These are phyloP conservation scores for Dactylellina sp. DNA, from an alignment of 2,329 filamentous ascomycete genomes.

Conservation along the genomic window DNA sequence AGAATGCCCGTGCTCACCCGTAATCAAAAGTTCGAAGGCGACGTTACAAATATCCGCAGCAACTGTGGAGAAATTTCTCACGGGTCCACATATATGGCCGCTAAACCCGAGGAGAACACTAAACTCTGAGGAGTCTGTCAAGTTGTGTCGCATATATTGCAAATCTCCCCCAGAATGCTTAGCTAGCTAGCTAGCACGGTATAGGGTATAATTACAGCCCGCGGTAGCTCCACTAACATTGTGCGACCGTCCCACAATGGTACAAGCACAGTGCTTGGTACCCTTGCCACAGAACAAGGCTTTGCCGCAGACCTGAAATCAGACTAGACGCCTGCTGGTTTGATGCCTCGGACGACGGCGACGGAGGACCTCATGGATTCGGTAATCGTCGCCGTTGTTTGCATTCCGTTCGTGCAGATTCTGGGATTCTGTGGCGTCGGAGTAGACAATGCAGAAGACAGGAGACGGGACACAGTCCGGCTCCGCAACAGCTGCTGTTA, in stretches of 20 bases:
- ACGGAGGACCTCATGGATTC: slow-evolving; percentile 17
- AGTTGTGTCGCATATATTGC: slow-evolving; percentile 21
- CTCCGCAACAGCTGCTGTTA: slow-evolving; percentile 4
- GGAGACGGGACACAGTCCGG: no score
- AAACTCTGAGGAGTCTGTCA: no score
- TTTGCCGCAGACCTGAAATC: slow-evolving; percentile 25
- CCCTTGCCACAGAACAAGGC: slow-evolving; percentile 13
- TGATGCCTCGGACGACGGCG: neutral
- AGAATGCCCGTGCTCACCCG: slow-evolving; percentile 5
- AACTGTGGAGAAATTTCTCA: slow-evolving; percentile 28
- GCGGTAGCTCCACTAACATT: slow-evolving; percentile 32
- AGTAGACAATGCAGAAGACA: slow-evolving; percentile 1
- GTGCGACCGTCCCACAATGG: slow-evolving; percentile 41
- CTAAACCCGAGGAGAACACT: neutral
- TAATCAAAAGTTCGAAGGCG: neutral
- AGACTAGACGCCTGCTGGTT: neutral
- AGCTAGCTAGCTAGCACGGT: slow-evolving; percentile 8
- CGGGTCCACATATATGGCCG: slow-evolving; percentile 20
- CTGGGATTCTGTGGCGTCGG: slow-evolving; percentile 3
- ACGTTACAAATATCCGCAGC: slow-evolving; percentile 5
- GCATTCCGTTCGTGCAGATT: slow-evolving; percentile 11
- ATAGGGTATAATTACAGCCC: no score
- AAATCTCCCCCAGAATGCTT: neutral
- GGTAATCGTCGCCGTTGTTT: slow-evolving; percentile 27
- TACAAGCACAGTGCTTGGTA: slow-evolving; percentile 13